Conservation (phyloP, 2,329 filamentous ascomycete genomes). For the Ceratocystis lukuohia region DNA sequence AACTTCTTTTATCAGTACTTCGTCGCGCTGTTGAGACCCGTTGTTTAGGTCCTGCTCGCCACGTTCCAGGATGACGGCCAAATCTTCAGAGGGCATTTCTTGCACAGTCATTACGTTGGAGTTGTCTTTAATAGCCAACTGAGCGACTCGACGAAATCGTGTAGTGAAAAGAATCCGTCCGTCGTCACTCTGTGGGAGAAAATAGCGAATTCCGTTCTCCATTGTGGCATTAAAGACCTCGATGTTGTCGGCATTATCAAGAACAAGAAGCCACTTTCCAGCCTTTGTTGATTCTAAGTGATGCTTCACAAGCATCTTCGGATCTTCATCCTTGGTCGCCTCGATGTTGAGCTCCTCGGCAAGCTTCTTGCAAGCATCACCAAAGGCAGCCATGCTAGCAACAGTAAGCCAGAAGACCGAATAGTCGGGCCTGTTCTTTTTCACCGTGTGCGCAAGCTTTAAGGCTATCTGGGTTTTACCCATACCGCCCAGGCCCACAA, state of each 20-base stretch:
- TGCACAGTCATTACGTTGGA: background rate
- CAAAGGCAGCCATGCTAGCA: too few relatives aligned
- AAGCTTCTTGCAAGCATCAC: background rate
- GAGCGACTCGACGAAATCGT: background rate
- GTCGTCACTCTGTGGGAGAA: slow-evolving; percentile 23
- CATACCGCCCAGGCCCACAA: too few relatives aligned
- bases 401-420: too few relatives aligned
- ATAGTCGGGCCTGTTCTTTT: too few relatives aligned
- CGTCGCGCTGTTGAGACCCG: background rate
- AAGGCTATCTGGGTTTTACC: too few relatives aligned
- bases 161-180: slow-evolving; percentile 16
- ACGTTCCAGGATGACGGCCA: too few relatives aligned
- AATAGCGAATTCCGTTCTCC: slow-evolving; percentile 15
- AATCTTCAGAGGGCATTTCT: background rate
- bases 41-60: background rate
- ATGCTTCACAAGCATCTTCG: slow-evolving; percentile 16
- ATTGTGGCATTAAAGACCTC: background rate
- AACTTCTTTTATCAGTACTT: background rate
- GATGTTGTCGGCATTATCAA: slow-evolving; percentile 23
- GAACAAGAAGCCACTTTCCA: slow-evolving; percentile 23
- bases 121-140: background rate
- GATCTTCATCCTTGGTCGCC: background rate
- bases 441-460: too few relatives aligned
- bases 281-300: slow-evolving; percentile 20
- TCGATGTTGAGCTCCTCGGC: background rate